phyloP scores from a whole-genome alignment of 2,329 filamentous ascomycete genomes.

The Parastagonospora nodorum region DNA sequence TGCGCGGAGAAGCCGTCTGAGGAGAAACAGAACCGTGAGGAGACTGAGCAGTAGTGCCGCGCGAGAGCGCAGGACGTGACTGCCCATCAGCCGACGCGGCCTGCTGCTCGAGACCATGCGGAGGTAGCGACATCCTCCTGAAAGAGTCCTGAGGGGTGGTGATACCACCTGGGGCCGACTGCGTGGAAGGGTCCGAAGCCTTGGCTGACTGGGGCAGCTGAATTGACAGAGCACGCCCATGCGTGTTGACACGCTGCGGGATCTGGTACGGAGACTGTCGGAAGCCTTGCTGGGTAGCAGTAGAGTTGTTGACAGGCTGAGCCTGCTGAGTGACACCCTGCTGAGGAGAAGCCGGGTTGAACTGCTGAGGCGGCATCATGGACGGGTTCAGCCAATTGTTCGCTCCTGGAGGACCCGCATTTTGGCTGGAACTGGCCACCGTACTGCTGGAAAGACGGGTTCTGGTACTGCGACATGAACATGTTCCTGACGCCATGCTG shows the following conservation, averaged over 20 bases:
- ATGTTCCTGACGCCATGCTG: constrained; percentile 62
- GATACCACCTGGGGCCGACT: constrained; percentile 20
- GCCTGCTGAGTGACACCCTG: constrained; percentile 19
- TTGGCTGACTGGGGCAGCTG: constrained; percentile 47
- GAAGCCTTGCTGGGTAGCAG: constrained; percentile 40
- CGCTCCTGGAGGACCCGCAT: constrained; percentile 21
- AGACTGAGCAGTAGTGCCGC: constrained; percentile 23
- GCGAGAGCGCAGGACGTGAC: constrained; percentile 24
- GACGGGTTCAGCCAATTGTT: constrained; percentile 37
- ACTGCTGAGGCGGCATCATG: constrained; percentile 43
- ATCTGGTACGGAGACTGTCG: constrained; percentile 54
- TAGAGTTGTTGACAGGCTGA: constrained; percentile 24
- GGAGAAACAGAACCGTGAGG: constrained; percentile 31
- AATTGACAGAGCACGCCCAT: constrained; percentile 53
- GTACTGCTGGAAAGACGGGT: constrained; percentile 18
- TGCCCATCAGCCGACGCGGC: constrained; percentile 17
- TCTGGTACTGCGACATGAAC: constrained; percentile 39
- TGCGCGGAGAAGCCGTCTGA: constrained; percentile 24
- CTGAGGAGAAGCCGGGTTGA: constrained; percentile 33
- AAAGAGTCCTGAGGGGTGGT: constrained; percentile 31
- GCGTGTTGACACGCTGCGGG: constrained; percentile 45
- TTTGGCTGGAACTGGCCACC: constrained; percentile 26
- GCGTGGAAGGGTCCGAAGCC: constrained; percentile 31
- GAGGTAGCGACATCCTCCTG: constrained; percentile 53
- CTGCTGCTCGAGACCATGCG: constrained; percentile 29